Percentiles rank a stretch among this genome's conserved stretches.
Evolutionary conservation across 2,329 filamentous ascomycete species (phyloP).

Genomic region (Sporothrix globosa): DNA sequence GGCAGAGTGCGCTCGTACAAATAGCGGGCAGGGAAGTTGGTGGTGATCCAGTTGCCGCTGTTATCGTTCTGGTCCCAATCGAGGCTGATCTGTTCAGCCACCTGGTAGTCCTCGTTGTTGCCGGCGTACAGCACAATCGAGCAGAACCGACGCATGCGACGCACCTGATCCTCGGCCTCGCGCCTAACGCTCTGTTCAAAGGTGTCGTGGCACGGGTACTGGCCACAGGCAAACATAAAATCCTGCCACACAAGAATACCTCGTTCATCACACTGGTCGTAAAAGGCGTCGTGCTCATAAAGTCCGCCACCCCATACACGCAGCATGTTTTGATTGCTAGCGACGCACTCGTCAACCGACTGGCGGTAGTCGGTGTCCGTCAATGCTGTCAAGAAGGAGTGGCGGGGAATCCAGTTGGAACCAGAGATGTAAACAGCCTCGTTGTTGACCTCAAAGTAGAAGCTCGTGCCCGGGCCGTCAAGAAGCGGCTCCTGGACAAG

Average conservation of each 20-base stretch:
- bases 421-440: constrained; percentile 73
- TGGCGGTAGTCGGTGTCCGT: constrained; percentile 64
- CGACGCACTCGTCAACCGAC: constrained; percentile 69
- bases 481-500: constrained; percentile 28
- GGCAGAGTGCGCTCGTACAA: constrained; percentile 90
- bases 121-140: constrained; percentile 86
- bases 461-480: constrained; percentile 29
- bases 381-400: constrained; percentile 75
- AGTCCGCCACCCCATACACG: constrained; percentile 73
- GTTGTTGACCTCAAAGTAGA: constrained; percentile 33
- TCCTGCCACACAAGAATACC: constrained; percentile 76
- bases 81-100: constrained; percentile 71
- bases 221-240: constrained; percentile 70
- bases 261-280: constrained; percentile 68
- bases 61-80: constrained; percentile 80
- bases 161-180: constrained; percentile 70
- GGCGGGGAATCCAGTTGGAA: constrained; percentile 78
- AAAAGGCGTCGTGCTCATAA: constrained; percentile 69
- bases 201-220: constrained; percentile 59
- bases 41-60: constrained; percentile 80
- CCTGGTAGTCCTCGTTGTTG: constrained; percentile 95
- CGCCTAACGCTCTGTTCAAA: constrained; percentile 61
- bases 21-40: constrained; percentile 86
- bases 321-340: constrained; percentile 79
- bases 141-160: constrained; percentile 79